Percentiles rank a stretch among this genome's conserved stretches.
Evolutionary conservation across 2,329 filamentous ascomycete species (phyloP).

Genomic region (Venturia pyrina): DNA sequence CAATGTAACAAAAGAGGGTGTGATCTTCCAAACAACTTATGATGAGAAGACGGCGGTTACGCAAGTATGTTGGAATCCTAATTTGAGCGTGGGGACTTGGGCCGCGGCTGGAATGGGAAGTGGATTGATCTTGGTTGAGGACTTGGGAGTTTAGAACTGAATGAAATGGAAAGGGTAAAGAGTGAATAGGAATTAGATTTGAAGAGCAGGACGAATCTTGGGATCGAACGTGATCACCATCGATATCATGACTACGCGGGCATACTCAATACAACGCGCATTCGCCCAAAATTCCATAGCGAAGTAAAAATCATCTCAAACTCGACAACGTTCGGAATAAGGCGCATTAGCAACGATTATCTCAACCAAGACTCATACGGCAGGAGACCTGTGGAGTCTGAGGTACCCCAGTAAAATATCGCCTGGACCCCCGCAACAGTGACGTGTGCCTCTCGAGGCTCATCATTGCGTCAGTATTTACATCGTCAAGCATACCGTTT

Average conservation of each 20-base stretch:
- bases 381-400: background rate
- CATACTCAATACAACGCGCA: background rate
- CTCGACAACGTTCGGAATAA: background rate
- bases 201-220: too few species aligned
- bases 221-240: background rate
- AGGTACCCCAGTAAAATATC: too few species aligned
- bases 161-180: background rate
- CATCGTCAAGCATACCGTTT: background rate
- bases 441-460: background rate
- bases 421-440: background rate
- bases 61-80: slow-evolving; percentile 41
- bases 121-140: slow-evolving; percentile 40
- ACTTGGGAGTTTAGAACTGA: slow-evolving; percentile 22
- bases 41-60: slow-evolving; percentile 36
- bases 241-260: background rate
- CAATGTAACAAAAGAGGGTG: slow-evolving; percentile 20
- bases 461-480: background rate
- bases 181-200: too few species aligned
- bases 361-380: background rate
- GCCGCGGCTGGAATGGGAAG: slow-evolving; percentile 39
- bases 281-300: too few species aligned
- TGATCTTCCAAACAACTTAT: slow-evolving; percentile 31
- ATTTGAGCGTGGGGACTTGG: slow-evolving; percentile 38
- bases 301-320: too few species aligned
- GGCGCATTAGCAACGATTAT: background rate